phyloP scores from a whole-genome alignment of 371 early-diverging fungal species.

The Apophysomyces sp. region DNA sequence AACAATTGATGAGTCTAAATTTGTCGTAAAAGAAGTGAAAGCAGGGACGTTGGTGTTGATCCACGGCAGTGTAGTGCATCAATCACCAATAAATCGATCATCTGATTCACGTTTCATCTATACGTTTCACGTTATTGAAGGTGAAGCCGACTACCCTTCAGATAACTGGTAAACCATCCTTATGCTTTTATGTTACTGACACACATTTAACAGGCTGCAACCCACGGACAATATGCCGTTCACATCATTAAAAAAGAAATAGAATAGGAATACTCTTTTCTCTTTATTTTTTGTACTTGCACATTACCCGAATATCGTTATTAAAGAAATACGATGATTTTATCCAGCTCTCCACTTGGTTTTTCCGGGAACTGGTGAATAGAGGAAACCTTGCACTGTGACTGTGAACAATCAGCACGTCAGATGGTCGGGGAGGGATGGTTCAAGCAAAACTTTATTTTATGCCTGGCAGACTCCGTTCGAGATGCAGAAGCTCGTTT shows the following conservation, averaged over 20 bases:
- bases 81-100: constrained; percentile 80
- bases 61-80: constrained; percentile 88
- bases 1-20: constrained; percentile 35
- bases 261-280: not conserved
- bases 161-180: constrained; percentile 61
- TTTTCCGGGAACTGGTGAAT: no score
- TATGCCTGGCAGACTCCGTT: not conserved
- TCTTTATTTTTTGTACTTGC: no score
- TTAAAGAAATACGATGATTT: no score
- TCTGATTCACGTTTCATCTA: constrained; percentile 82
- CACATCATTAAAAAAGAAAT: not conserved
- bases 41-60: constrained; percentile 84
- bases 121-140: constrained; percentile 94
- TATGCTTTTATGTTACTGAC: not conserved
- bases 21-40: constrained; percentile 39
- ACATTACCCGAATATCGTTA: no score
- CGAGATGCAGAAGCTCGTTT: constrained; percentile 6
- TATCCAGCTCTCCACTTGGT: no score
- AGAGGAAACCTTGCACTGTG: not conserved
- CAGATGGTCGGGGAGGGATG: not conserved
- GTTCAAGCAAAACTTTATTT: not conserved
- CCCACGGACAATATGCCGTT: constrained; percentile 1
- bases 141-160: constrained; percentile 57
- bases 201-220: constrained; percentile 12
- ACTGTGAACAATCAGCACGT: not conserved